Evolutionary conservation across 306 rosid genomes (phyloP).

Genomic region (Malus sylvestris): DNA sequence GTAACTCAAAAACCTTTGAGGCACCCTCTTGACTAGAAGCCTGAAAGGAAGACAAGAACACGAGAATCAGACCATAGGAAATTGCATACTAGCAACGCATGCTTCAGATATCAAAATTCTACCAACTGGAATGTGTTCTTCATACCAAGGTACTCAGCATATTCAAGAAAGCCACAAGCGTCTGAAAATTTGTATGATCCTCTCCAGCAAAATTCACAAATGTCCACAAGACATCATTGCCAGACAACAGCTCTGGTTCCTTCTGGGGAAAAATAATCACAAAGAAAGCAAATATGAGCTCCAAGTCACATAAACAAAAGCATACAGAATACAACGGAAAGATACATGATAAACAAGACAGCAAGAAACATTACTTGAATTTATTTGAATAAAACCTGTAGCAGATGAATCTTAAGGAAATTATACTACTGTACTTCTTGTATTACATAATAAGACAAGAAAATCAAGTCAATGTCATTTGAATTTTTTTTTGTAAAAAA

Average conservation of each 20-base stretch:
- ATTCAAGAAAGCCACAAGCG: slow-evolving; percentile 90
- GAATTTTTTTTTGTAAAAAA: not conserved
- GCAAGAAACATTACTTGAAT: not conserved
- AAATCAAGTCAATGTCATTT: not conserved
- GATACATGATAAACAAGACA: not conserved
- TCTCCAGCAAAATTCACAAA: slow-evolving; percentile 98
- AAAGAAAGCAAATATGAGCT: slow-evolving; percentile 14
- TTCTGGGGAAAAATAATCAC: slow-evolving; percentile 38
- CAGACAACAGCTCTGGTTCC: slow-evolving; percentile 89
- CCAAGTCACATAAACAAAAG: slow-evolving; percentile 13
- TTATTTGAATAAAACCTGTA: not conserved
- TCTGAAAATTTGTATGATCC: slow-evolving; percentile 90
- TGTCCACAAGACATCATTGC: slow-evolving; percentile 93
- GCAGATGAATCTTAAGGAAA: not conserved
- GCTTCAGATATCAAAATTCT: slow-evolving; percentile 1
- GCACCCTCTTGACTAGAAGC: slow-evolving; percentile 95
- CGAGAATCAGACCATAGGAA: not conserved
- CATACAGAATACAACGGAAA: not conserved
- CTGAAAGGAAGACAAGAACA: slow-evolving; percentile 33
- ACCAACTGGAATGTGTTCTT: slow-evolving; percentile 7
- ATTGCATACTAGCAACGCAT: slow-evolving; percentile 5
- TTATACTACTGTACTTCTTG: not conserved
- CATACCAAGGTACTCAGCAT: slow-evolving; percentile 93
- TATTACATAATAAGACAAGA: not conserved
- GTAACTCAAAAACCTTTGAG: slow-evolving; percentile 84